Conservation (phyloP, 495 filamentous ascomycete genomes). For the Platismatia glauca region DNA sequence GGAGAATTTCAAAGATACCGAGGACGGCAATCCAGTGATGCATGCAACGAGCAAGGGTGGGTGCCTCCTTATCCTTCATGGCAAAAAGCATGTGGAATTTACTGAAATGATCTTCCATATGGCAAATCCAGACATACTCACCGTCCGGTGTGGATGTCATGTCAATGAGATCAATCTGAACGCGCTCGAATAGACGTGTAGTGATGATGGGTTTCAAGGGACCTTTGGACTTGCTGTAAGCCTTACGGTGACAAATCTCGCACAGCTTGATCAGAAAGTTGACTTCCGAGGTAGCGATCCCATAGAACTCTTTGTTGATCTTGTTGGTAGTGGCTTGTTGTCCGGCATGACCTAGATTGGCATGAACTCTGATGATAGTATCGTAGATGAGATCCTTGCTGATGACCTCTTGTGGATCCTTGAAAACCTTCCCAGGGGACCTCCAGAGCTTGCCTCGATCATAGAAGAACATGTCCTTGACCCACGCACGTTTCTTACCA, state of each 20-base stretch:
- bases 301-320: slow-evolving; percentile 8
- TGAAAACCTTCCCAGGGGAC: too few relatives aligned
- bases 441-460: not conserved
- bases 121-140: slow-evolving; percentile 17
- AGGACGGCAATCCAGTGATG: not conserved
- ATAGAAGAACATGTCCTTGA: not conserved
- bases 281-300: slow-evolving; percentile 7
- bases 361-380: not conserved
- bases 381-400: not conserved
- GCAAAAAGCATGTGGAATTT: slow-evolving; percentile 11
- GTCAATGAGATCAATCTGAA: slow-evolving; percentile 25
- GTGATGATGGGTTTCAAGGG: slow-evolving; percentile 8
- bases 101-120: slow-evolving; percentile 21
- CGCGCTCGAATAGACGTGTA: slow-evolving; percentile 10
- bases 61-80: not conserved
- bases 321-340: not conserved
- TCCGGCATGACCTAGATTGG: too few relatives aligned
- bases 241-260: slow-evolving; percentile 13
- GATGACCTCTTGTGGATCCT: not conserved
- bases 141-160: slow-evolving; percentile 11
- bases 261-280: slow-evolving; percentile 11
- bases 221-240: slow-evolving; percentile 1
- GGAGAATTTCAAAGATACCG: slow-evolving; percentile 10
- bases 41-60: not conserved
- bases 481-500: not conserved